Conservation (phyloP, 371 early-diverging fungal genomes). For the Vittaforma corneae region DNA sequence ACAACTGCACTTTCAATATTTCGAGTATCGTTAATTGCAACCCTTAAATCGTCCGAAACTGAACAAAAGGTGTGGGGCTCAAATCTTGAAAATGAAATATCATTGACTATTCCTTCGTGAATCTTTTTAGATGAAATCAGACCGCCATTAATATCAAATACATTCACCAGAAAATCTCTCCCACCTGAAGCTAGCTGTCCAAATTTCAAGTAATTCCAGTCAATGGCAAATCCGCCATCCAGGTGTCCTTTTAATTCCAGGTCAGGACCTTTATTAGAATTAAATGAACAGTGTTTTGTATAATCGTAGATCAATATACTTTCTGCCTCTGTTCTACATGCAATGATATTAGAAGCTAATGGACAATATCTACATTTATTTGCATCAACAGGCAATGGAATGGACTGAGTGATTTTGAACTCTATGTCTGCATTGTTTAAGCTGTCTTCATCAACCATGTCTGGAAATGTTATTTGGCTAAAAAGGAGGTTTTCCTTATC, state of each 20-base stretch:
- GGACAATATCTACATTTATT: conserved; percentile 64
- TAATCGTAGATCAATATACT: conserved; percentile 86
- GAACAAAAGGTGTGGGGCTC: conserved; percentile 73
- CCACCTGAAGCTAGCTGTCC: conserved; percentile 68
- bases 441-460: conserved; percentile 64
- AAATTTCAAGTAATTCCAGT: conserved; percentile 60
- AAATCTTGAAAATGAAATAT: conserved; percentile 73
- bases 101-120: conserved; percentile 81
- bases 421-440: conserved; percentile 64
- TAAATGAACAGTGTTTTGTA: conserved; percentile 70
- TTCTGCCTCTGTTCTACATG: conserved; percentile 74
- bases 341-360: conserved; percentile 76
- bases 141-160: conserved; percentile 68
- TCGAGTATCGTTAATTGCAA: conserved; percentile 72
- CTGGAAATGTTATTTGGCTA: conserved; percentile 72
- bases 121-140: conserved; percentile 47
- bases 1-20: conserved; percentile 60
- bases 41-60: conserved; percentile 79
- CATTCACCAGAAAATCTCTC: conserved; percentile 73
- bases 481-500: conserved; percentile 84
- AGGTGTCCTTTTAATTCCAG: conserved; percentile 73
- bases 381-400: conserved; percentile 42
- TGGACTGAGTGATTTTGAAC: conserved; percentile 45
- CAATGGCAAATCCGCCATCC: conserved; percentile 74
- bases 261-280: conserved; percentile 68